Conservation (phyloP, 2,329 filamentous ascomycete genomes). For the Helminthosporium solani region DNA sequence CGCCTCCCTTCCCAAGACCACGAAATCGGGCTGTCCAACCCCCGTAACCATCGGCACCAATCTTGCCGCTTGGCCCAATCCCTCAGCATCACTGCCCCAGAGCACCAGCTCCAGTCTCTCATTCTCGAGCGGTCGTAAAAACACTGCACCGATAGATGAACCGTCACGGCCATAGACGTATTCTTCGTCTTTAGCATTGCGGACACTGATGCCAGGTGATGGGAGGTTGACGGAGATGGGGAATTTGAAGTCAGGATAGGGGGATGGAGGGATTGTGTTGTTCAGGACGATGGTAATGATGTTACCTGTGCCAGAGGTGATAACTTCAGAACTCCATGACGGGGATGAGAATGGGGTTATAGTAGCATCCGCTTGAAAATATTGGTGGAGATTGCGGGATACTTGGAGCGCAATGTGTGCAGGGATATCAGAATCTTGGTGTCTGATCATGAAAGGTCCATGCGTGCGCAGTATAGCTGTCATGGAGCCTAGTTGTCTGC, state of each 20-base stretch:
- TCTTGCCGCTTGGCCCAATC: conserved; percentile 52
- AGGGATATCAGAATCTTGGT: conserved; percentile 27
- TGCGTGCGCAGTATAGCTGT: conserved; percentile 55
- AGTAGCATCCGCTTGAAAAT: conserved; percentile 55
- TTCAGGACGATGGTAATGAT: conserved; percentile 45
- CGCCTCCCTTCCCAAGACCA: conserved; percentile 50
- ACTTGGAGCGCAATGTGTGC: conserved; percentile 52
- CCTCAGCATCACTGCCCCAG: conserved; percentile 54
- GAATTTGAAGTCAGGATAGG: conserved; percentile 27
- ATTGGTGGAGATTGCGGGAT: conserved; percentile 59
- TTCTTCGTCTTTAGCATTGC: conserved; percentile 20
- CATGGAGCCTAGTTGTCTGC: conserved; percentile 54
- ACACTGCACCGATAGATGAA: conserved; percentile 51
- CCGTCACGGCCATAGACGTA: conserved; percentile 32
- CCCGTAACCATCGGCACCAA: conserved; percentile 58
- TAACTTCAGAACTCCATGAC: not conserved
- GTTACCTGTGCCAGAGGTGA: conserved; percentile 43
- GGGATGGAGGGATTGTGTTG: conserved; percentile 17
- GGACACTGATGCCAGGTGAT: conserved; percentile 19
- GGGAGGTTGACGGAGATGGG: conserved; percentile 29
- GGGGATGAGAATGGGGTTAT: conserved; percentile 40
- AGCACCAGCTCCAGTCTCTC: conserved; percentile 57
- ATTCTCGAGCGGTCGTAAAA: conserved; percentile 50
- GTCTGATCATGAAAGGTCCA: conserved; percentile 49
- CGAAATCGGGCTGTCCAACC: conserved; percentile 59